Evolutionary conservation across 176 grass and related monocot genomes (phyloP), one percentile per base, ranked within the genome.

Genomic region (Triticum aestivum): DNA sequence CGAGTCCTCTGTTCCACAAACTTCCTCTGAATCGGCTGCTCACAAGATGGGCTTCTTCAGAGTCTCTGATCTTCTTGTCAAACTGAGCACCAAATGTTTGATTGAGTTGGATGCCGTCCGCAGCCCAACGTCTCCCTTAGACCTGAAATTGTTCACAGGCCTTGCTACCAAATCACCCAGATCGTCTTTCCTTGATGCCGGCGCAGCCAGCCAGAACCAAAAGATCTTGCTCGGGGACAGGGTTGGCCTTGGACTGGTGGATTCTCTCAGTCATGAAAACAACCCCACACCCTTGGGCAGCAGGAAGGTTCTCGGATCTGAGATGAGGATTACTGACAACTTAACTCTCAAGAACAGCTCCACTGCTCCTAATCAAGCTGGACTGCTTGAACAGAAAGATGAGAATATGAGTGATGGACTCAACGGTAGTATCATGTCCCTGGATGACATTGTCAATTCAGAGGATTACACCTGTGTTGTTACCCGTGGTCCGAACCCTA

Each of bases 51-150:
- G 86, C 33, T 82, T 91, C 78, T 91, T 91, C 82, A 86, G 82
- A 44, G 86, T 88, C 72, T 86, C 90, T 78, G 90, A 82, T 73
- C 82, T 82, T 29, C 86, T 91, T 78, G 82, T 91, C 78, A 91
- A 91, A 65, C 82, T 91, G 72, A 91, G 90, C 72, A 82, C 82
- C 78, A 91, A 91, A 76, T 91, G 90, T 47, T 82, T 88, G 65
- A 82, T 88, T 77, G 90, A 91, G n/a, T 51, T 91, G 78, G 90
- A 91, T 73, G 83, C 83, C 2, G 91, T 88, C 49, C 73, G 86
- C 83, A 95, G 93, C 13, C 93, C 93, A 33, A 92, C 88, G 11
- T 93, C 93, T 0, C 90, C 93, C 44, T 79, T 95, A 23, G 93
- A 95, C 64, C 86, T 95, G 30, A 88, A 93, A 49, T 87, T 94